Conservation (phyloP, 345 rosid genomes). For the Conringia planisiliqua region DNA sequence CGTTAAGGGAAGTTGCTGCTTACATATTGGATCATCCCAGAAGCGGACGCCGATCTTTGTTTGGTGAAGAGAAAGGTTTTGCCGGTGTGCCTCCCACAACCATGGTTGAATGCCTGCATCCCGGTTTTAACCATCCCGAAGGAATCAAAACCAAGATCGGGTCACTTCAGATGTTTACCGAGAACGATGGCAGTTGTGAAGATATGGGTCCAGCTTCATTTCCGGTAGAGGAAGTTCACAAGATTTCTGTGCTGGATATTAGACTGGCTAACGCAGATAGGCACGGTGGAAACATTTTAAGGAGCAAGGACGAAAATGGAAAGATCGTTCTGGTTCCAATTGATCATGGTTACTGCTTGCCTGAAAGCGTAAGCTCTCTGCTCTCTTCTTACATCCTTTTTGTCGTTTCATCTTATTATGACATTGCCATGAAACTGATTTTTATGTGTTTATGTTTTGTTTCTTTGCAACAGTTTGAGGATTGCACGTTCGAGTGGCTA, state of each 20-base stretch:
- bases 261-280: slow-evolving; percentile 90
- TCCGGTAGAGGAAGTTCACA: slow-evolving; percentile 78
- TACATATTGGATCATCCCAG: slow-evolving; percentile 72
- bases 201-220: slow-evolving; percentile 76
- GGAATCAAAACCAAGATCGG: slow-evolving; percentile 57
- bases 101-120: slow-evolving; percentile 72
- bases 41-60: slow-evolving; percentile 28
- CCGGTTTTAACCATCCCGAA: slow-evolving; percentile 62
- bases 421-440: neutral
- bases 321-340: slow-evolving; percentile 56
- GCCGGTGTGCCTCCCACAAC: slow-evolving; percentile 84
- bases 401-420: neutral
- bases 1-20: slow-evolving; percentile 88
- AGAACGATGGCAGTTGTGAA: slow-evolving; percentile 81
- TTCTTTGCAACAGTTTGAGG: slow-evolving; percentile 63
- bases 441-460: neutral
- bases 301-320: slow-evolving; percentile 51
- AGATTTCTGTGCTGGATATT: slow-evolving; percentile 80
- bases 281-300: slow-evolving; percentile 82
- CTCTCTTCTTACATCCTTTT: neutral
- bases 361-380: slow-evolving; percentile 57
- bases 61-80: slow-evolving; percentile 52
- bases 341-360: slow-evolving; percentile 95
- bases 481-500: slow-evolving; percentile 92
- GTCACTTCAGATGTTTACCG: slow-evolving; percentile 75